These are phyloP conservation scores for Pseudogymnoascus sp. DNA, from an alignment of 2,329 filamentous ascomycete species.

Conservation along the genomic window DNA sequence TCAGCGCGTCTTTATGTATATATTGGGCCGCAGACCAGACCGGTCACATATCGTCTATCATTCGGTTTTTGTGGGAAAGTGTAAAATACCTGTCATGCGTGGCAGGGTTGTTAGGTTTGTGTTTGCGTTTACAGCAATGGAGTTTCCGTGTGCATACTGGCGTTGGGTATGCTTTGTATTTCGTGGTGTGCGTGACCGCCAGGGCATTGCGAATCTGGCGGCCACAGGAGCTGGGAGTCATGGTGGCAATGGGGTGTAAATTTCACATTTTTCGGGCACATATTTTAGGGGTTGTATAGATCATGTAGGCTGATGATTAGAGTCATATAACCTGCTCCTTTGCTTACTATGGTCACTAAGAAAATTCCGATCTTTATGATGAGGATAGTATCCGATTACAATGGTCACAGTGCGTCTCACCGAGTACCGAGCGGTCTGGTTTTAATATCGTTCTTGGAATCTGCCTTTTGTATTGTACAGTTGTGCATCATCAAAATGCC, in stretches of 20 bases:
- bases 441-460: not conserved
- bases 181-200: not conserved
- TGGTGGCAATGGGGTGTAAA: not conserved
- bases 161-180: not conserved
- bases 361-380: not conserved
- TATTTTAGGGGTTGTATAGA: not conserved
- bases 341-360: not conserved
- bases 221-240: not conserved
- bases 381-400: not conserved
- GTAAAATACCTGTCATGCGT: not conserved
- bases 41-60: not conserved
- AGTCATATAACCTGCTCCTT: not conserved
- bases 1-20: not conserved
- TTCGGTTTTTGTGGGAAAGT: not conserved
- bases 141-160: slow-evolving; percentile 1
- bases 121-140: not conserved
- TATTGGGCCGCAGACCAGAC: not conserved
- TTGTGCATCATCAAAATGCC: not conserved
- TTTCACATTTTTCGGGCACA: not conserved
- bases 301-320: not conserved
- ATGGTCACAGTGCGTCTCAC: not conserved
- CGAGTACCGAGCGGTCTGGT: not conserved
- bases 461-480: not conserved
- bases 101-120: not conserved
- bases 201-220: not conserved